Base-by-base conservation (phyloP, 2,329 filamentous ascomycete genomes). In the Fusarium proliferatum region DNA sequence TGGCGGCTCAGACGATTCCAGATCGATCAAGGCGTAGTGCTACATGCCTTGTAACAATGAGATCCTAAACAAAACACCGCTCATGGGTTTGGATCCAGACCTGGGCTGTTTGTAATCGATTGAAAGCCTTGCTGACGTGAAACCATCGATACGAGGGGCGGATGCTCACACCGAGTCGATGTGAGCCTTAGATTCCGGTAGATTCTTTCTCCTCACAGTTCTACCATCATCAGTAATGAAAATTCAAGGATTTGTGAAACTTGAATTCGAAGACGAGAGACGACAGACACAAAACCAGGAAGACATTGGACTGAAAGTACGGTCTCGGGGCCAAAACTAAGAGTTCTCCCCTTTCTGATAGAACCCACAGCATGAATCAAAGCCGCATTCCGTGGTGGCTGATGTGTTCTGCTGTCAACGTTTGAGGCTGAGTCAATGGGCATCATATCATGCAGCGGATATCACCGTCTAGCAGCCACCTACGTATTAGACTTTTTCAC, bases 181-280 rank as follows among this genome's bases (percentile, higher is more conserved):
- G 12, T 34, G 16, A 19, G 12, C 6, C 5, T 34, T 19, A 1
- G 28, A 13, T 5, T 23, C 11, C 19, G 8, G 9, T 19, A 34
- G 5, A 3, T 2, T 2, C 6, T 10, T 46, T 28, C 12, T 12
- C 17, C 19, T 33, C 10, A 17, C 0, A 33, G 15, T 19, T 19
- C 28, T 33, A 10, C 9, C n/a, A 6, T 17, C 3, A 13, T n/a
- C 7, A 33, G 30, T 33, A 8, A n/a, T 17, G 9, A 9, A 4
- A 16, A 26, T 28, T 6, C 19, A 26, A 45, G 9, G 5, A 21
- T 16, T 33, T 13, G 12, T 21, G 19, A 16, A 28, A 10, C 4
- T 48, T 21, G 12, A 2, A 21, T 16, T 45, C 13, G 12, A 30
- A 2, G 8, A 16, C 6, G 1, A 16, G 41, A 11, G 26, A 46